phyloP scores from a whole-genome alignment of 352 stramenopile species.

The Thalassiosira mediterranea region DNA sequence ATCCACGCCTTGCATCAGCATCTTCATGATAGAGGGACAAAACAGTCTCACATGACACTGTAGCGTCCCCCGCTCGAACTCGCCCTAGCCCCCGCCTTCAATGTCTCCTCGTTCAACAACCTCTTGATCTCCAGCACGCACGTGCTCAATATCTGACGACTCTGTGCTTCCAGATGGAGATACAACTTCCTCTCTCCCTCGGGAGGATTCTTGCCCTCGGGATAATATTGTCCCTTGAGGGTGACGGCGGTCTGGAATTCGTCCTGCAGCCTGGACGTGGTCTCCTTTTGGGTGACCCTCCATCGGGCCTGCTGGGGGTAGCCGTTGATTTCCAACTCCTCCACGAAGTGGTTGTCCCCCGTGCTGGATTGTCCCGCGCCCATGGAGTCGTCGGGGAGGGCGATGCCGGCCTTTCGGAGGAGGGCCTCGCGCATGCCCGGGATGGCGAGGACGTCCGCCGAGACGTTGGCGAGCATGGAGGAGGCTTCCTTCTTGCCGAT shows the following conservation, averaged over 20 bases:
- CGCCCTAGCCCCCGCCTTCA: conserved; percentile 66
- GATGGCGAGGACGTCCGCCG: conserved; percentile 75
- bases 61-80: conserved; percentile 52
- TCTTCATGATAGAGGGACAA: no score
- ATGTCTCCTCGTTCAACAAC: conserved; percentile 82
- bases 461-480: conserved; percentile 58
- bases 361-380: conserved; percentile 35
- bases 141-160: conserved; percentile 71
- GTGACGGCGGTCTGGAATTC: conserved; percentile 84
- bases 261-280: conserved; percentile 80
- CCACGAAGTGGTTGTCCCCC: conserved; percentile 75
- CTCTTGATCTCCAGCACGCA: conserved; percentile 80
- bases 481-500: conserved; percentile 54
- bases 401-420: conserved; percentile 71
- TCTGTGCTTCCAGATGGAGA: conserved; percentile 79
- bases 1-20: not conserved
- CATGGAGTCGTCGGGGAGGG: conserved; percentile 43
- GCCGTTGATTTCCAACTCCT: conserved; percentile 84
- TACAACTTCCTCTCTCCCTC: conserved; percentile 78
- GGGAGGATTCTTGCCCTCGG: conserved; percentile 50
- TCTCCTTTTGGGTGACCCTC: conserved; percentile 84
- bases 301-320: conserved; percentile 81
- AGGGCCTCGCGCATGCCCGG: conserved; percentile 82
- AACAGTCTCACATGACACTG: conserved; percentile 69
- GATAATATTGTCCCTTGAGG: conserved; percentile 78